A percentile compares a stretch with the other conserved stretches of the same genome.
These are phyloP conservation scores for Deinandra increscens DNA, from an alignment of 129 eudicot species.

Conservation along the genomic window DNA sequence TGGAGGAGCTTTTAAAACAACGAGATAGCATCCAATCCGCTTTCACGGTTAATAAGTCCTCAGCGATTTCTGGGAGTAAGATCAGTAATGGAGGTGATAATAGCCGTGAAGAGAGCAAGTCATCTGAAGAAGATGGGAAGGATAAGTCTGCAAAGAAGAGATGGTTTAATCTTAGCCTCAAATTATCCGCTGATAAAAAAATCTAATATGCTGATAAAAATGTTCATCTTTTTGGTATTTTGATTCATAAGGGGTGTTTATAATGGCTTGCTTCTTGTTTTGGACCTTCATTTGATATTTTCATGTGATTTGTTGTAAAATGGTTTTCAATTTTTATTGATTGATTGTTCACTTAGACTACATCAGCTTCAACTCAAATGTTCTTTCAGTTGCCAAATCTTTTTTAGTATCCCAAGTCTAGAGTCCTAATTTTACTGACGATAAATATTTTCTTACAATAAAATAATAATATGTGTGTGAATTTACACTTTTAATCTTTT, in stretches of 20 bases:
- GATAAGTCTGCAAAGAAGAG: conserved; percentile 39
- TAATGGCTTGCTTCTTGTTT: conserved; percentile 19
- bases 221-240: background rate
- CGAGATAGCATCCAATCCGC: conserved; percentile 69
- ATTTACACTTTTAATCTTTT: too few relatives aligned
- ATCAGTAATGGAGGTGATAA: conserved; percentile 51
- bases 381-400: too few relatives aligned
- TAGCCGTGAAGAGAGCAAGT: conserved; percentile 60
- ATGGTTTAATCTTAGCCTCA: conserved; percentile 47
- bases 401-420: too few relatives aligned
- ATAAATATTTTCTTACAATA: too few relatives aligned
- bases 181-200: conserved; percentile 24
- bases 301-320: background rate
- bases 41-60: conserved; percentile 41
- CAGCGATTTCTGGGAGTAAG: conserved; percentile 29
- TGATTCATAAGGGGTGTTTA: conserved; percentile 25
- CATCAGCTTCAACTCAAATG: too few relatives aligned
- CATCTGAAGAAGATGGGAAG: conserved; percentile 48
- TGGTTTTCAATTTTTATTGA: background rate
- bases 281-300: conserved; percentile 4
- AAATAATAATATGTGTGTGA: too few relatives aligned
- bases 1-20: conserved; percentile 71
- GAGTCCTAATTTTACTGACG: too few relatives aligned
- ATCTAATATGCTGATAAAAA: conserved; percentile 2
- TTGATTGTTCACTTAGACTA: too few relatives aligned